phyloP scores from a whole-genome alignment of 1,284 basidiomycete species.

The Melampsora americana region DNA sequence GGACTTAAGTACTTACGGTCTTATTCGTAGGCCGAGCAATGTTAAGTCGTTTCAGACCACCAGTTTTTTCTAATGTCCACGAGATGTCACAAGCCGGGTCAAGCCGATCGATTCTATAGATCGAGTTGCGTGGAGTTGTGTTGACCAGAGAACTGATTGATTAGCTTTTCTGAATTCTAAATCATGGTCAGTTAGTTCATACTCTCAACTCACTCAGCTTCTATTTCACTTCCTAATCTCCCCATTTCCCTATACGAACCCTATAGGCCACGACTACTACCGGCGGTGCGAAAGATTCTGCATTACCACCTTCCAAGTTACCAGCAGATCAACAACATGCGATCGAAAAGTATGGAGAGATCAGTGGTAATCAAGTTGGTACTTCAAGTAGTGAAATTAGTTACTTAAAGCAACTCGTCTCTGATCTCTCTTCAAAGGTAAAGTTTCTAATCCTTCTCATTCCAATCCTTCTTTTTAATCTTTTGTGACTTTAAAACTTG shows the following conservation, averaged over 20 bases:
- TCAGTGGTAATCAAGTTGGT: conserved; percentile 20
- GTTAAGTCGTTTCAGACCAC: no score
- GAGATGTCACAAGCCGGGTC: no score
- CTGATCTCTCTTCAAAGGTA: conserved; percentile 34
- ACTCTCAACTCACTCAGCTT: conserved; percentile 22
- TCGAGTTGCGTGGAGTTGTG: no score
- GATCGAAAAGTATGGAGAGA: conserved; percentile 24
- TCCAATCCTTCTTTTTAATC: no score
- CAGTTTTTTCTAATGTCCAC: no score
- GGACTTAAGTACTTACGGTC: no score
- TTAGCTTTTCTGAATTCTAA: not conserved
- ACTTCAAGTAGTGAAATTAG: conserved; percentile 14
- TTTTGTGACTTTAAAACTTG: not conserved
- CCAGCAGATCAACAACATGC: conserved; percentile 35
- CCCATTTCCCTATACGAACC: not conserved
- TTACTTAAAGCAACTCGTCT: conserved; percentile 35
- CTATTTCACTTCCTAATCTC: conserved; percentile 26
- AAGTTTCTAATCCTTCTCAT: not conserved
- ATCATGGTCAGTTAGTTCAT: not conserved
- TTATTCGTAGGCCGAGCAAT: no score
- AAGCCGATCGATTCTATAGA: no score
- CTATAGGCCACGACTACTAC: conserved; percentile 36
- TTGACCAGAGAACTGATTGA: not conserved
- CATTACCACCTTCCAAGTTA: conserved; percentile 33
- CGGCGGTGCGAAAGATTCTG: conserved; percentile 30